These are phyloP conservation scores for Pichia manshurica DNA, from an alignment of 805 yeast species.

Conservation along the genomic window DNA sequence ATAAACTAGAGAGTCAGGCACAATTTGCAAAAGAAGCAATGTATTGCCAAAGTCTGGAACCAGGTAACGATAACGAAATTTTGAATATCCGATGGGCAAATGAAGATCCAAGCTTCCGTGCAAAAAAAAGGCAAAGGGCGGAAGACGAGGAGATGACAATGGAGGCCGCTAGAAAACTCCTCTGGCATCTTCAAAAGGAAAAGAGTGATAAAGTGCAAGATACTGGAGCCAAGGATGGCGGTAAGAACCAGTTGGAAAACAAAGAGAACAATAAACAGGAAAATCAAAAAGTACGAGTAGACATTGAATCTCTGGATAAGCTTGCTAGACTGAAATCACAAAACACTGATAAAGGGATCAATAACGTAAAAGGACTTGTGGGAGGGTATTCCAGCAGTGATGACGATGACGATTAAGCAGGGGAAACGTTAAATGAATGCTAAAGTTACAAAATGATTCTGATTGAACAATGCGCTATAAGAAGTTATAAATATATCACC, in stretches of 20 bases:
- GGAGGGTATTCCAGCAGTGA: conserved; percentile 13
- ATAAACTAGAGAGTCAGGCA: conserved; percentile 61
- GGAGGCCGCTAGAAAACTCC: conserved; percentile 43
- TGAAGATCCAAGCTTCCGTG: conserved; percentile 76
- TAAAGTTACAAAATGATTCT: no score
- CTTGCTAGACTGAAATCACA: background rate
- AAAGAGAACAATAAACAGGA: background rate
- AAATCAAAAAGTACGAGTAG: background rate
- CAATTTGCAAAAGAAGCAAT: conserved; percentile 96
- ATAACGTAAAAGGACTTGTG: background rate
- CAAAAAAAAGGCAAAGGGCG: conserved; percentile 45
- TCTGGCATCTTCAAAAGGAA: conserved; percentile 30
- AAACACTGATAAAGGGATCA: background rate
- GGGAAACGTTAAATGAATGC: background rate
- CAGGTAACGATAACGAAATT: conserved; percentile 46
- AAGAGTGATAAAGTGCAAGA: conserved; percentile 12
- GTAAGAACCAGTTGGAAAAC: background rate
- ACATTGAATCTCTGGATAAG: background rate
- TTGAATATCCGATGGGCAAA: conserved; percentile 81
- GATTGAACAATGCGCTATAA: no score
- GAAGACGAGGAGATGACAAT: conserved; percentile 48
- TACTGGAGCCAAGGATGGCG: background rate
- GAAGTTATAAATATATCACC: no score
- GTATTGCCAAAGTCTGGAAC: conserved; percentile 65
- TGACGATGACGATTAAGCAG: conserved; percentile 1